Conservation (phyloP, 306 rosid genomes). For the Potentilla sterilis region DNA sequence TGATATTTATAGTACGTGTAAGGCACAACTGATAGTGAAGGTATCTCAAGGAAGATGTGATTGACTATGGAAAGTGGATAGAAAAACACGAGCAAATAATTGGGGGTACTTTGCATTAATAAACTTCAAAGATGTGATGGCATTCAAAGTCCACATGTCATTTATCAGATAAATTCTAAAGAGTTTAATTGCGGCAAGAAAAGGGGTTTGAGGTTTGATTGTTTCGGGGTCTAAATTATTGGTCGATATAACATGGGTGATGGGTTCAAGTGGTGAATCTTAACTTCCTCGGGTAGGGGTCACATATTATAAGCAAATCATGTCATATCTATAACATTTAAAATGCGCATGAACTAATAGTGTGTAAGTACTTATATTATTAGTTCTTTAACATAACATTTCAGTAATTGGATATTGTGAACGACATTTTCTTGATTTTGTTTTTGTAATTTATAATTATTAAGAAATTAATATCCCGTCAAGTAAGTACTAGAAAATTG, state of each 20-base stretch:
- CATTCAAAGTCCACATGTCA: not conserved
- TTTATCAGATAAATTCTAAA: not conserved
- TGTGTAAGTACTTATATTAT: too few species aligned
- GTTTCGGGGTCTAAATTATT: not conserved
- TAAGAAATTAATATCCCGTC: too few species aligned
- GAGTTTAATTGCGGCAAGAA: not conserved
- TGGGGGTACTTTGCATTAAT: not conserved
- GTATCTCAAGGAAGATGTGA: not conserved
- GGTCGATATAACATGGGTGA: not conserved
- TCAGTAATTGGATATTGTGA: too few species aligned
- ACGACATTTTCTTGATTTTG: too few species aligned
- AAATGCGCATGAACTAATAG: too few species aligned
- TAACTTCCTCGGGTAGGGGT: not conserved
- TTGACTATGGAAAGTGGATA: not conserved
- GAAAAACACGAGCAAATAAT: slow-evolving; percentile 15
- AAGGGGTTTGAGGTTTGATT: not conserved
- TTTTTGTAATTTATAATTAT: too few species aligned
- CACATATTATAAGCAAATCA: not conserved
- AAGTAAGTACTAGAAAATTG: too few species aligned
- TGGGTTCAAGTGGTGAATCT: not conserved
- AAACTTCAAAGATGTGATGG: not conserved
- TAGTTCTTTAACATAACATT: too few species aligned
- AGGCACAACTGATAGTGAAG: not conserved
- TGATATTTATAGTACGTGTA: not conserved
- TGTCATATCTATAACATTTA: too few species aligned